Evolutionary conservation across 177 flowering plant genomes (phyloP).

Genomic region (Vitis hybrid): DNA sequence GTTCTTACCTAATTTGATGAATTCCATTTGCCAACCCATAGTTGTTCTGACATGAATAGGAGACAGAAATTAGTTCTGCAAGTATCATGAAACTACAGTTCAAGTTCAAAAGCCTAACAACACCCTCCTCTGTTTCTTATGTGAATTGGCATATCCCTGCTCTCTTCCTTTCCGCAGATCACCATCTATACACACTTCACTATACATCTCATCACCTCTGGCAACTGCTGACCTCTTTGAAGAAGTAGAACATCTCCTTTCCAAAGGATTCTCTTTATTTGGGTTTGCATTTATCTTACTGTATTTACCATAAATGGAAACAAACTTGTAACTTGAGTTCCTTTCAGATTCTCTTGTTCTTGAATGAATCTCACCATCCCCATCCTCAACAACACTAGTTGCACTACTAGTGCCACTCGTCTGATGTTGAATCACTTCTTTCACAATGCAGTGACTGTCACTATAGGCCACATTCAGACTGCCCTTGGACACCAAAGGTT

Average conservation of each 20-base stretch:
- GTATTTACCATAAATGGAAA: conserved; percentile 14
- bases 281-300: conserved; percentile 30
- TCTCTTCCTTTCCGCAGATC: conserved; percentile 54
- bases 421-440: conserved; percentile 20
- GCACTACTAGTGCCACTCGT: conserved; percentile 36
- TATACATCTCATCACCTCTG: conserved; percentile 14
- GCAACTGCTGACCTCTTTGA: conserved; percentile 12
- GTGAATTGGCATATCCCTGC: conserved; percentile 19
- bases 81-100: conserved; percentile 2
- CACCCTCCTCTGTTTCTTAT: conserved; percentile 23
- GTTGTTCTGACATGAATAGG: background rate
- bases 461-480: conserved; percentile 5
- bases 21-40: background rate
- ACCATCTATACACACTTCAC: conserved; percentile 47
- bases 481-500: conserved; percentile 5
- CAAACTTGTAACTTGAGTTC: conserved; percentile 11
- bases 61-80: background rate
- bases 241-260: conserved; percentile 23
- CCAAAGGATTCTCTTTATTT: conserved; percentile 31
- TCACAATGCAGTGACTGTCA: conserved; percentile 1
- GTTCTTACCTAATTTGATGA: conserved; percentile 2
- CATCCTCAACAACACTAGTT: conserved; percentile 40
- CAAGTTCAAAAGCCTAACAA: background rate
- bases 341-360: conserved; percentile 12
- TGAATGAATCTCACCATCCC: conserved; percentile 19